Evolutionary conservation across 441 rosid species (phyloP), one percentile per base, ranked within the genome.

Genomic region (Pelargonium myrrhifolium): DNA sequence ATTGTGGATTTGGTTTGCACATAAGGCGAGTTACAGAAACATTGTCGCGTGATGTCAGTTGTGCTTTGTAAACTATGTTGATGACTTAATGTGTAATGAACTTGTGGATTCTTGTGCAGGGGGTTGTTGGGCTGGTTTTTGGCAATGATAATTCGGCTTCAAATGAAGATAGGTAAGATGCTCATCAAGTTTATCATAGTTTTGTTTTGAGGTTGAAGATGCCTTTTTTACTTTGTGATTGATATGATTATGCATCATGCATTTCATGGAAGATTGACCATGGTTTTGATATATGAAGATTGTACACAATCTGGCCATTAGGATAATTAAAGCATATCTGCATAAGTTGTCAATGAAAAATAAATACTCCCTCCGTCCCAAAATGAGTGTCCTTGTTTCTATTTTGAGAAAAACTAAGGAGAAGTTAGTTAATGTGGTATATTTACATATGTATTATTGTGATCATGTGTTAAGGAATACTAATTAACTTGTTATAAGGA

Each of bases 41-140:
- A 49, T 45, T 45, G 15, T 9, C 12, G 8, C 8, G 7, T 53
- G 3, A 8, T 6, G 22, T 18, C 24, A 17, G 9, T 18, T 53
- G 60, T 53, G 37, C 3, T 24, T 59, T 24, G 15, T 21, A 21
- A 59, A 5, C 8, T 15, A n/a, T 35, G 20, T n/a, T n/a, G n/a
- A n/a, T n/a, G n/a, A n/a, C n/a, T 22, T 9, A 22, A n/a, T 59
- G 22, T 20, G 15, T 21, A 26, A 45, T 28, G 10, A 14, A n/a
- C 6, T 21, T 22, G 1, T 65, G 22, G 4, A 9, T 74, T 63
- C 39, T 68, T 77, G 63, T 78, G 59, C 89, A 94, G 99, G 98
- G 98, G 39, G 88, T 94, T 73, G 97, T 94, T 49, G 98, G 97
- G 70, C 84, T 87, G 59, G 96, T 94, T 70, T 89, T 94, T 60